Conservation (phyloP, 2,329 filamentous ascomycete species). For the Ascochyta fabae region DNA sequence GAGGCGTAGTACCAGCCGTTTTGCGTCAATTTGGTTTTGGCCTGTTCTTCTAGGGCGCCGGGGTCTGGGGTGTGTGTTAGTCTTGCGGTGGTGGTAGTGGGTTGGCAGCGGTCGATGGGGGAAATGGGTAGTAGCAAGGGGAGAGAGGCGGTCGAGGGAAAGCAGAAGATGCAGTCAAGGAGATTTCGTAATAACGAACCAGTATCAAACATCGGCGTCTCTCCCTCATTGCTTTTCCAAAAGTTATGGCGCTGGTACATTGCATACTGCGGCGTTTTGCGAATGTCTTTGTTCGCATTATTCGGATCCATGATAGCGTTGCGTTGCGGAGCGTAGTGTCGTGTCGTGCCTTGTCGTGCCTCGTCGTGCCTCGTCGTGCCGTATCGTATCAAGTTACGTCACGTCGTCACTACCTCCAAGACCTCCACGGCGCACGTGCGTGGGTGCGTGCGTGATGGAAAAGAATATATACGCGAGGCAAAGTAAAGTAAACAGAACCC, state of each 20-base stretch:
- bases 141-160: no score
- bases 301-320: constrained; percentile 53
- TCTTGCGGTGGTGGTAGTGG: neutral
- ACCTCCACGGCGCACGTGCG: no score
- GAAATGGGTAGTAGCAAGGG: no score
- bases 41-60: constrained; percentile 64
- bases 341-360: no score
- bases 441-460: no score
- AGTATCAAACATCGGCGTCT: constrained; percentile 60
- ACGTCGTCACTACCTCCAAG: no score
- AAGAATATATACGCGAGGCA: no score
- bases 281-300: constrained; percentile 58
- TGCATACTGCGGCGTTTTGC: constrained; percentile 61
- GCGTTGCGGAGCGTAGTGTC: no score
- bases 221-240: constrained; percentile 60
- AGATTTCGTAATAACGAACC: constrained; percentile 33
- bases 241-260: constrained; percentile 64
- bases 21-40: constrained; percentile 62
- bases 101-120: neutral
- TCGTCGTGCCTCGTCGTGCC: no score
- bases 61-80: constrained; percentile 53
- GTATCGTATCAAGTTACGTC: no score
- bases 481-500: no score
- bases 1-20: constrained; percentile 67
- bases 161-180: no score